phyloP scores from a whole-genome alignment of 495 filamentous ascomycete genomes.

The Neurospora hispaniola region DNA sequence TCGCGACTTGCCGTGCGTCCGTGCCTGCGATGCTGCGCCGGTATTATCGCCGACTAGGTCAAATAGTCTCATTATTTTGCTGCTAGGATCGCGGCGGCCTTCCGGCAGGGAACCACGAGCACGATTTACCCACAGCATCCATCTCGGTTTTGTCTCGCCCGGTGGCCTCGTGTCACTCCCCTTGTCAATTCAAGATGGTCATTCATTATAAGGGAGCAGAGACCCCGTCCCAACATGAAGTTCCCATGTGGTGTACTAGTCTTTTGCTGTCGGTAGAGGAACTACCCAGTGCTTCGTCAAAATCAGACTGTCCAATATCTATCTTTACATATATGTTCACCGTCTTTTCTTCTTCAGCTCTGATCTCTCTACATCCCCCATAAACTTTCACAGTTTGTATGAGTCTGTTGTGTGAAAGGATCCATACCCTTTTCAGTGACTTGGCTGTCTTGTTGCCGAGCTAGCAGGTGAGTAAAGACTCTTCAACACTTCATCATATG shows the following conservation, averaged over 20 bases:
- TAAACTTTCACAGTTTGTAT: not conserved
- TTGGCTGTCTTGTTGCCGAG: not conserved
- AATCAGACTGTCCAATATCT: not conserved
- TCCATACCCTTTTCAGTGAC: not conserved
- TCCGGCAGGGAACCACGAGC: not conserved
- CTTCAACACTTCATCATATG: not conserved
- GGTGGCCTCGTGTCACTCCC: not conserved
- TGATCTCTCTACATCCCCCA: not conserved
- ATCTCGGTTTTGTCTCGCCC: not conserved
- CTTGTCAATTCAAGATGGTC: not conserved
- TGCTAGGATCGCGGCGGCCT: not conserved
- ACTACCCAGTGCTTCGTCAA: not conserved
- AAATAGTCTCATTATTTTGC: not conserved
- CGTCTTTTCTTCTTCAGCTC: not conserved
- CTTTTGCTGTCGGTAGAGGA: not conserved
- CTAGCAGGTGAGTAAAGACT: not conserved
- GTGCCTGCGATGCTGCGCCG: not conserved
- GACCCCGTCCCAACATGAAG: not conserved
- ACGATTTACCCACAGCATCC: not conserved
- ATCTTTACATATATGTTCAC: not conserved
- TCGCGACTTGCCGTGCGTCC: not conserved
- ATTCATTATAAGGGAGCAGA: not conserved
- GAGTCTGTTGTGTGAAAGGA: not conserved
- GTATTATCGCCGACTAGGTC: not conserved
- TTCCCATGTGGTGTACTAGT: not conserved